Base-by-base conservation (phyloP, 306 rosid genomes). In the Cucurbita pepo region DNA sequence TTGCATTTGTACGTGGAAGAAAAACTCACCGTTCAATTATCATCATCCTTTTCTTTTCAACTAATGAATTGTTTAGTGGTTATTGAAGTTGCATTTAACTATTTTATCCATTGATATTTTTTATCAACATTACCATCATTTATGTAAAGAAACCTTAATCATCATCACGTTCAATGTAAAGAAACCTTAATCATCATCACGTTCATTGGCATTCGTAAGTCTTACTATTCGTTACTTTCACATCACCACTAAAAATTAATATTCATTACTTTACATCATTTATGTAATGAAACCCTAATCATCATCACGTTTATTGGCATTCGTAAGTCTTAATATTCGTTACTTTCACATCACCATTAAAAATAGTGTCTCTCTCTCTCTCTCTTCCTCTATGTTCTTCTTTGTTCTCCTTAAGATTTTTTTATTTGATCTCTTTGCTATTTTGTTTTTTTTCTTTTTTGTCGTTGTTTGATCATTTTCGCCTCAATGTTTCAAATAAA, bases 401-500 rank as follows among this genome's bases (percentile, higher is more conserved):
- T 30, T 30, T 58, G 45, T 80, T 74, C 54, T 36, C 25, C 51
- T 62, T 16, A 12, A 43, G 53, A 64, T 22, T 67, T 53, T 81
- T 58, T 73, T 2, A 30, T 30, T 30, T 30, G 34, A 30, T 30
- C 34, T 30, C 34, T 30, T 30, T 30, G 34, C 34, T 30, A 30
- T 30, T 30, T 30, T 25, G 25, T 2, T 30, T 30, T 30, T 30
- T 30, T 30, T 30, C 34, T 30, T 30, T 30, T 30, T 30, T 30
- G 3, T 30, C 34, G 34, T 2, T 30, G 34, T 47, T 66, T 77
- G 56, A 72, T 72, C 56, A 8, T 44, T 45, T 73, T 43, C 52
- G 10, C 15, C 54, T 14, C 50, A 0, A 22, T 58, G 22, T 56
- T 41, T 38, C 54, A 73, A 69, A 77, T 69, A 76, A 78, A 92